Base-by-base conservation (phyloP, 2,329 filamentous ascomycete species). In the Graphilbum fragrans region DNA sequence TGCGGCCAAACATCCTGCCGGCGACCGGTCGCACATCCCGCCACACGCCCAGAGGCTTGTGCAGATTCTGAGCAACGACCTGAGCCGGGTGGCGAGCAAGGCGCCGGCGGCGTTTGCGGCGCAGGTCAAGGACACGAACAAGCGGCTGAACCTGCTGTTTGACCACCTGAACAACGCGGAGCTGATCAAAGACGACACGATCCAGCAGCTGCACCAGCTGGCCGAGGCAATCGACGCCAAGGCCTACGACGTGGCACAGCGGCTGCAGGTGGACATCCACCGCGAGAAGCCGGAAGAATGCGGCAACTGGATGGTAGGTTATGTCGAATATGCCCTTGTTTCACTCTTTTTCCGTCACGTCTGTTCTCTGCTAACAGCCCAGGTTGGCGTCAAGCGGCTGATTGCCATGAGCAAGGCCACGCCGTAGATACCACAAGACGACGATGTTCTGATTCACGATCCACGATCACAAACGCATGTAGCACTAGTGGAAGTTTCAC, bases 91-190 rank as follows among this genome's bases (percentile, higher is more conserved):
- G 42, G 88, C 88, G 45, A 66, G 79, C 25, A 82, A 86, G 51
- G 92, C 92, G 1, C 92, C 92, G 17, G 69, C 81, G n/a, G 80
- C 81, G 16, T 95, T 92, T 64, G 81, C 85, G 48, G 73, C 80
- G 14, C 88, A 96, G 58, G 87, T 98, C 18, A 84, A 86, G 53
- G 92, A 96, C 58, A 92, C 88, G 2, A 86, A 94, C 58, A 94
- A 94, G 64, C 80, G 92, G 22, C 72, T 98, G 45, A 85, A 84
- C 53, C 80, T 95, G 38, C 68, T 98, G n/a, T 96, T 95, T 58
- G 90, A 98, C 56, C 87, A 95, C 59, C 70, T 98, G 37, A 98
- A 96, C 70, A 96, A 96, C 50, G 83, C 88, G 55, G 88, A 96
- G 55, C 68, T 95, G 33, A 69, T 96, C 41, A 84, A 82, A 64